Conservation (phyloP, 2,329 filamentous ascomycete species). For the Trichoderma simmonsii region DNA sequence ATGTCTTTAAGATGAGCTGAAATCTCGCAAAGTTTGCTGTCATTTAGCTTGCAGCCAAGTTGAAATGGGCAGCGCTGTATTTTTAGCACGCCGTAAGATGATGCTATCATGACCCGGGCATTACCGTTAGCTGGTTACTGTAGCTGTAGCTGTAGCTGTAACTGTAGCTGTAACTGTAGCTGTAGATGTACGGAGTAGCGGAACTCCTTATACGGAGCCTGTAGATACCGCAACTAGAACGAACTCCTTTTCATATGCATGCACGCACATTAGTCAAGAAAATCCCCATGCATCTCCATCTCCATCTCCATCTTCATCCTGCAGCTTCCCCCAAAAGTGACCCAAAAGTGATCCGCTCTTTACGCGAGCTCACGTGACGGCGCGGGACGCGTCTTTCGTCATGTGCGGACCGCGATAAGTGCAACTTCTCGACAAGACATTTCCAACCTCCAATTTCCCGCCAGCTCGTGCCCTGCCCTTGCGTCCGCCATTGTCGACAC, state of each 20-base stretch:
- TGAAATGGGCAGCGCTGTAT: background rate
- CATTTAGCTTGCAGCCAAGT: background rate
- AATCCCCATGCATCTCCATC: background rate
- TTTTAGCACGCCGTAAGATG: background rate
- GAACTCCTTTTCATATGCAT: background rate
- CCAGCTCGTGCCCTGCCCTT: background rate
- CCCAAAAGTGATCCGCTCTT: conserved; percentile 24
- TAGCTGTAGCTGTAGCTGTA: background rate
- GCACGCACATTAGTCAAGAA: background rate
- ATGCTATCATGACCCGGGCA: background rate
- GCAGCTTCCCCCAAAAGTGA: background rate
- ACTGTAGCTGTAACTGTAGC: background rate
- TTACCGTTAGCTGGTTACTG: background rate
- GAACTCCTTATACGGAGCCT: too few species aligned
- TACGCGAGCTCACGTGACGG: conserved; percentile 37
- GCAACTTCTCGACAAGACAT: background rate
- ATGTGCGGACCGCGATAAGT: background rate
- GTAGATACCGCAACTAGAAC: background rate
- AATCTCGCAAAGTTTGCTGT: background rate
- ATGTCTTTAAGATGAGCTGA: background rate
- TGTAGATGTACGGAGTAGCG: background rate
- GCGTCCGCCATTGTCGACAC: background rate
- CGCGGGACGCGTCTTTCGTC: conserved; percentile 31
- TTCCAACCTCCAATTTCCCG: background rate
- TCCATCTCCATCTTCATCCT: background rate